phyloP scores from a whole-genome alignment of 2,329 filamentous ascomycete species.

The Thielaviopsis euricoi region DNA sequence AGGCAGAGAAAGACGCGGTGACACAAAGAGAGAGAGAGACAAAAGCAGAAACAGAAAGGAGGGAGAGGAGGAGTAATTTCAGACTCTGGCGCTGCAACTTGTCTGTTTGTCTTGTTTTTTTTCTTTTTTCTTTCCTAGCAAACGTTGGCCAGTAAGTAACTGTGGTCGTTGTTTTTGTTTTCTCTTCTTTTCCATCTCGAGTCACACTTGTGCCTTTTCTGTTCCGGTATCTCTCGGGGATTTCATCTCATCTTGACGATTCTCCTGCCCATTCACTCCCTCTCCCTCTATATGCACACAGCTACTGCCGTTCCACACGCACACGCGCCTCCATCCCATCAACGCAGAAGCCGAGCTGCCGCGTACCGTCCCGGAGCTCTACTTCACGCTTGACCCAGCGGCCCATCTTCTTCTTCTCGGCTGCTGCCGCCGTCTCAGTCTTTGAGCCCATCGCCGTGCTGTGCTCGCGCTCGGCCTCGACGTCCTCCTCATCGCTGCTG shows the following conservation, averaged over 20 bases:
- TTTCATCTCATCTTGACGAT: not conserved
- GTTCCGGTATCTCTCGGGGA: not conserved
- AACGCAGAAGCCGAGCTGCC: slow-evolving; percentile 69
- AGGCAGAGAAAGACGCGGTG: no score
- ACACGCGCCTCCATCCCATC: slow-evolving; percentile 56
- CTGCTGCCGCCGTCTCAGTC: slow-evolving; percentile 16
- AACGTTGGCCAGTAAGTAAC: not conserved
- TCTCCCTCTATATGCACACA: no score
- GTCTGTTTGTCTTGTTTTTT: no score
- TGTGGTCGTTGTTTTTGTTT: no score
- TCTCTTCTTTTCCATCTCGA: slow-evolving; percentile 21
- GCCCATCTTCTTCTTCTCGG: slow-evolving; percentile 24
- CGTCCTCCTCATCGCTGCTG: slow-evolving; percentile 35
- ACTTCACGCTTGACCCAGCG: slow-evolving; percentile 65
- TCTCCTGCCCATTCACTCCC: no score
- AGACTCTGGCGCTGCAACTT: no score
- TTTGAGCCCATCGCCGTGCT: slow-evolving; percentile 15
- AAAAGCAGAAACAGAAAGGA: no score
- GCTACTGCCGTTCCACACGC: slow-evolving; percentile 40
- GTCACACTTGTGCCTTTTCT: slow-evolving; percentile 37
- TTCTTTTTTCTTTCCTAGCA: not conserved
- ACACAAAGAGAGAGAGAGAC: no score
- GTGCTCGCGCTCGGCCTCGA: slow-evolving; percentile 20
- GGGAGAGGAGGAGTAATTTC: no score
- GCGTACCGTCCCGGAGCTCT: slow-evolving; percentile 62